phyloP scores from a whole-genome alignment of 345 rosid species.

The Populus nigra region DNA sequence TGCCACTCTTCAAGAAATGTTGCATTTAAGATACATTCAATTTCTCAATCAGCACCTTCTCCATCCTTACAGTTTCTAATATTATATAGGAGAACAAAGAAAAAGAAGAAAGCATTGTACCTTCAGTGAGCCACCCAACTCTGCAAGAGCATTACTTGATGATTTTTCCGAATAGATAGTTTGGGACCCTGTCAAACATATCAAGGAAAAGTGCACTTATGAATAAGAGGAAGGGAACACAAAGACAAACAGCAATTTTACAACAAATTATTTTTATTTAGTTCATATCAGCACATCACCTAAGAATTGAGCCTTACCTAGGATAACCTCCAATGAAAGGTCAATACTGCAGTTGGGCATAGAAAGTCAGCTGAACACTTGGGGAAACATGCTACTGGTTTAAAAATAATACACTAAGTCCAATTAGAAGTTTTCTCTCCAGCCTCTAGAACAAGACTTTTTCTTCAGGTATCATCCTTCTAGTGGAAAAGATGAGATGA shows the following conservation, averaged over 20 bases:
- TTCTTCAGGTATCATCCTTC: too few species aligned
- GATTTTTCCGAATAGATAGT: constrained; percentile 35
- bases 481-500: too few species aligned
- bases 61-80: not conserved
- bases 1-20: not conserved
- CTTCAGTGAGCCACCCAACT: constrained; percentile 58
- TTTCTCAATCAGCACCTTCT: not conserved
- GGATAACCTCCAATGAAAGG: not conserved
- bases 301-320: not conserved
- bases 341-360: not conserved
- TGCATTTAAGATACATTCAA: not conserved
- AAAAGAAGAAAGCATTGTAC: constrained; percentile 31
- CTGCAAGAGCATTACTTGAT: constrained; percentile 37
- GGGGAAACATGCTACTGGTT: not conserved
- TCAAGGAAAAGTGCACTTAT: constrained; percentile 17
- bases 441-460: too few species aligned
- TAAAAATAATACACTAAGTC: not conserved
- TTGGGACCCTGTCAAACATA: constrained; percentile 45
- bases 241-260: constrained; percentile 8
- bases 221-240: constrained; percentile 5
- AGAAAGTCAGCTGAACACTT: not conserved
- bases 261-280: not conserved
- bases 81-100: not conserved
- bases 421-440: not conserved
- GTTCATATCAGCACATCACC: not conserved